phyloP scores from a whole-genome alignment of 2,329 filamentous ascomycete genomes.

The Cladosporium colombiae region DNA sequence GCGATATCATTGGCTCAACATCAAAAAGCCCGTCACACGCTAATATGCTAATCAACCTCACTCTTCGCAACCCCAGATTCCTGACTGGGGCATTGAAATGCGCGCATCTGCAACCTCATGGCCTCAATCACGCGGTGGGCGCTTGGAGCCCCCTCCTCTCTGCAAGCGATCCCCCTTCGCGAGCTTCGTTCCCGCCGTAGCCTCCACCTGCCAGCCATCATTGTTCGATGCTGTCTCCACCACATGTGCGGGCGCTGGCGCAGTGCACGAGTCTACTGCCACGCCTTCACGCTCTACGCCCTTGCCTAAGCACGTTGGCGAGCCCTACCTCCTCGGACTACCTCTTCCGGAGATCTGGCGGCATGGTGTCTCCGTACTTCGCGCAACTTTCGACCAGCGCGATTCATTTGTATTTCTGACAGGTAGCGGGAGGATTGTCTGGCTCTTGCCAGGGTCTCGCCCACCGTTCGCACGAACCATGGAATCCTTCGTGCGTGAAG shows the following conservation, averaged over 20 bases:
- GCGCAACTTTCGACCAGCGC: not conserved
- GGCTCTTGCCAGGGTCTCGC: not conserved
- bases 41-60: conserved; percentile 5
- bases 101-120: conserved; percentile 16
- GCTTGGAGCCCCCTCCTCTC: conserved; percentile 16
- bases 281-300: conserved; percentile 1
- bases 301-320: conserved; percentile 14
- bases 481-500: conserved; percentile 9
- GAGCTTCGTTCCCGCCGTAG: conserved; percentile 1
- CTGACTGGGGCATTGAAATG: conserved; percentile 14
- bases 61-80: conserved; percentile 17
- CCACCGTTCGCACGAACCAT: not conserved
- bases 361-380: not conserved
- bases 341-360: conserved; percentile 8
- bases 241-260: conserved; percentile 1
- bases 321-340: not conserved
- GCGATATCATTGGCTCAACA: not conserved
- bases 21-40: conserved; percentile 7
- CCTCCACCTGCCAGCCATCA: conserved; percentile 12
- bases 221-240: not conserved
- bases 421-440: conserved; percentile 15
- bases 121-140: conserved; percentile 15
- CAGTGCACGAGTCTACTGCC: conserved; percentile 11
- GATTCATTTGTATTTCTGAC: conserved; percentile 5
- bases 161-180: conserved; percentile 16